Conservation (phyloP, 2,329 filamentous ascomycete species). For the Dactylellina cionopaga region DNA sequence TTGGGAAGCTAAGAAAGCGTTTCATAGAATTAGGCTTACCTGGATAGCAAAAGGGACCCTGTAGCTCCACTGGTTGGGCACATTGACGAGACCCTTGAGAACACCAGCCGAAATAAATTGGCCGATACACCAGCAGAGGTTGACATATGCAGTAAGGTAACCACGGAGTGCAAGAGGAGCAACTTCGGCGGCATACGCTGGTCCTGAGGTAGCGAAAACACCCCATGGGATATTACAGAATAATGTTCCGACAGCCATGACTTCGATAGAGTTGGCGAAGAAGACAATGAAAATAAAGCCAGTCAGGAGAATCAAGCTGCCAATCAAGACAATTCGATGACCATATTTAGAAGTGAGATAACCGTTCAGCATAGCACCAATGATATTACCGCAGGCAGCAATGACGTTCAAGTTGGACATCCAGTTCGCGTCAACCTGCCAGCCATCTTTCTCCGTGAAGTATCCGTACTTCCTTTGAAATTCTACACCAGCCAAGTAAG, state of each 20-base stretch:
- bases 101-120: conserved; percentile 63
- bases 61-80: conserved; percentile 59
- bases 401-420: conserved; percentile 57
- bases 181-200: conserved; percentile 67
- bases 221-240: conserved; percentile 67
- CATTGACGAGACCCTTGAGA: conserved; percentile 61
- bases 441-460: conserved; percentile 42
- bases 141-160: conserved; percentile 78
- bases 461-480: conserved; percentile 52
- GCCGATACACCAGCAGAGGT: conserved; percentile 73
- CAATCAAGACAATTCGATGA: conserved; percentile 66
- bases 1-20: too few relatives aligned
- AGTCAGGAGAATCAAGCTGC: conserved; percentile 63
- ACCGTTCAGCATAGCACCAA: conserved; percentile 66
- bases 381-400: conserved; percentile 63
- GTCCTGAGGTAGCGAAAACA: conserved; percentile 63
- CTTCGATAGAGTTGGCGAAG: conserved; percentile 64
- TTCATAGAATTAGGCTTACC: conserved; percentile 16
- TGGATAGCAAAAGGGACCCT: conserved; percentile 60
- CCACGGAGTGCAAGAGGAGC: conserved; percentile 77
- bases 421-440: conserved; percentile 41
- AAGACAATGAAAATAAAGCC: conserved; percentile 67
- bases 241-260: conserved; percentile 65
- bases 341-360: conserved; percentile 66
- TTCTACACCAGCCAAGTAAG: conserved; percentile 22